A percentile compares a stretch with the other conserved stretches of the same genome.
Evolutionary conservation across 371 early-diverging fungal species (phyloP).

Genomic region (Mortierella sp.): DNA sequence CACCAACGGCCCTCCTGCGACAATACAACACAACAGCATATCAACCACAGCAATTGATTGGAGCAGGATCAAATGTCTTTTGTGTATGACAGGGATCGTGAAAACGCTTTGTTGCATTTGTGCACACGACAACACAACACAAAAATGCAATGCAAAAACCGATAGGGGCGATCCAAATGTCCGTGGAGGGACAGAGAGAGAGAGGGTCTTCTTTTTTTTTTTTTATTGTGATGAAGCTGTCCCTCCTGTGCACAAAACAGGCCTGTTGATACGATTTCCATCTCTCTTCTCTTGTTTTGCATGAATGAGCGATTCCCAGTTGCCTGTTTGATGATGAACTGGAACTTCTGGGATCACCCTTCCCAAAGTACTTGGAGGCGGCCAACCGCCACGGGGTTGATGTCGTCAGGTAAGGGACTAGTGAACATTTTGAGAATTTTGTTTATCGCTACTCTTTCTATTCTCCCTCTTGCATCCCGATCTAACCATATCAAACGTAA

Average conservation of each 20-base stretch:
- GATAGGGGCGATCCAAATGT: neutral
- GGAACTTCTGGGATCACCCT: conserved; percentile 78
- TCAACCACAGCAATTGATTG: conserved; percentile 4
- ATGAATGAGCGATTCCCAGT: conserved; percentile 57
- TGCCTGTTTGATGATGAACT: conserved; percentile 82
- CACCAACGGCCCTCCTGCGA: neutral
- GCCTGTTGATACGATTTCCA: conserved; percentile 1
- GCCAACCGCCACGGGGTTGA: conserved; percentile 71
- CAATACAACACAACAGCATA: neutral
- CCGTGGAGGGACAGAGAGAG: neutral
- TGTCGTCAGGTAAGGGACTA: conserved; percentile 59
- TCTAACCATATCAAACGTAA: neutral
- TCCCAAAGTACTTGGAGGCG: conserved; percentile 71
- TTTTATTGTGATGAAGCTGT: conserved; percentile 15
- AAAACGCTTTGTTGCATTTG: conserved; percentile 12
- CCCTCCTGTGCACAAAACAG: neutral
- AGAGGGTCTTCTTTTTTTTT: neutral
- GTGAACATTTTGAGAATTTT: neutral
- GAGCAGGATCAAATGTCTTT: neutral
- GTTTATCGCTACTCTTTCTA: neutral
- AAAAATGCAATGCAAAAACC: neutral
- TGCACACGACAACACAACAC: conserved; percentile 25
- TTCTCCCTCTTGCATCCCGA: conserved; percentile 5
- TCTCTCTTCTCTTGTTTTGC: conserved; percentile 16
- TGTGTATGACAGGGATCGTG: conserved; percentile 3